Evolutionary conservation across 1,284 basidiomycete species (phyloP), one percentile per base, ranked within the genome.

Genomic region (Quambalaria eucalypti): DNA sequence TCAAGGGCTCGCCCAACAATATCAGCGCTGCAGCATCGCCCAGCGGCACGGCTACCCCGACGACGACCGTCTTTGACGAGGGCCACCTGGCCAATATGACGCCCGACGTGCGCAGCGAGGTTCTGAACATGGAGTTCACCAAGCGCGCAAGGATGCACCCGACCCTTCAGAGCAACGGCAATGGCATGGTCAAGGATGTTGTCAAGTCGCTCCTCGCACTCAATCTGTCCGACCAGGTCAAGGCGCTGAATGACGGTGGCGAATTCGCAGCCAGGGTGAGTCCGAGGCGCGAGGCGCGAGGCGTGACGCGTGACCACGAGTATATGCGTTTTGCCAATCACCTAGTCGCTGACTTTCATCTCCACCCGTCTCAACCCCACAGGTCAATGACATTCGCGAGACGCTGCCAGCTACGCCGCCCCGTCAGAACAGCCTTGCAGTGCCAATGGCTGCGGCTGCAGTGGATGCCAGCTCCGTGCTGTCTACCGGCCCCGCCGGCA

Each of bases 321-420:
- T n/a, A n/a, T n/a, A n/a, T n/a, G n/a, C n/a, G 55, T 56, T 88
- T 90, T 61, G 86, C 62, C 23, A 60, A 62, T 39, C 64, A 88
- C 56, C 81, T 90, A n/a, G n/a, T n/a, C n/a, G n/a, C n/a, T n/a
- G n/a, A n/a, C n/a, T n/a, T n/a, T n/a, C n/a, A n/a, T n/a, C n/a
- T n/a, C n/a, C n/a, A n/a, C n/a, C n/a, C n/a, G n/a, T n/a, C n/a
- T n/a, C n/a, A n/a, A n/a, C n/a, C n/a, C n/a, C n/a, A n/a, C n/a
- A n/a, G n/a, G n/a, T n/a, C n/a, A n/a, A n/a, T n/a, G n/a, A n/a
- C n/a, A n/a, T n/a, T n/a, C n/a, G n/a, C n/a, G n/a, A n/a, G n/a
- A n/a, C n/a, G n/a, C n/a, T n/a, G n/a, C n/a, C n/a, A n/a, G n/a
- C n/a, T n/a, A n/a, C n/a, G n/a, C n/a, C n/a, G n/a, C n/a, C n/a